Evolutionary conservation across 2,329 filamentous ascomycete species (phyloP).

Genomic region (Boeremia exigua): DNA sequence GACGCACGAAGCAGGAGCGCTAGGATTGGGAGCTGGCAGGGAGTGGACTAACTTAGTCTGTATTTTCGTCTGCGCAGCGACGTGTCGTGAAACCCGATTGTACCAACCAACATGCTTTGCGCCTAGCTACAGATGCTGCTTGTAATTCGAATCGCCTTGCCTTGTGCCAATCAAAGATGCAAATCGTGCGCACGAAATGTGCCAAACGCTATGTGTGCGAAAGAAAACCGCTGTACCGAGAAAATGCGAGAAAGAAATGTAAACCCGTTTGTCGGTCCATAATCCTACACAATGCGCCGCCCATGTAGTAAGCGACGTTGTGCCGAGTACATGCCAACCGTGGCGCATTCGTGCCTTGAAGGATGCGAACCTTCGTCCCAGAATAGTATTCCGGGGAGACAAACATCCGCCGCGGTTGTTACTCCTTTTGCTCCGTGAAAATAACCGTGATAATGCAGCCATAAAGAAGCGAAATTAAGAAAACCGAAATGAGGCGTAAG

Average conservation of each 20-base stretch:
- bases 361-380: constrained; percentile 11
- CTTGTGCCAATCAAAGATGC: constrained; percentile 8
- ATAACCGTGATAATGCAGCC: constrained; percentile 14
- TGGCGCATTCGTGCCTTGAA: constrained; percentile 7
- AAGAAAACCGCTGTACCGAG: constrained; percentile 12
- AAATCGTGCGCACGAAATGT: background rate
- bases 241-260: constrained; percentile 14
- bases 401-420: constrained; percentile 1
- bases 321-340: constrained; percentile 28
- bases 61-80: constrained; percentile 26
- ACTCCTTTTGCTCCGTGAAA: constrained; percentile 12
- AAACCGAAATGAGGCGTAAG: constrained; percentile 1
- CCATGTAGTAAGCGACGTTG: constrained; percentile 19
- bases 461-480: constrained; percentile 12
- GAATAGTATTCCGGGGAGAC: constrained; percentile 6
- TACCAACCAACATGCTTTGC: constrained; percentile 9
- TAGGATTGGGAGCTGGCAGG: constrained; percentile 5
- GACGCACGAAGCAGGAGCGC: constrained; percentile 10
- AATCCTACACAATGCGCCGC: constrained; percentile 16
- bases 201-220: constrained; percentile 17
- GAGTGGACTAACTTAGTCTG: constrained; percentile 19
- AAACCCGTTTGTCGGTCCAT: constrained; percentile 10
- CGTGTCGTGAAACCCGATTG: constrained; percentile 32
- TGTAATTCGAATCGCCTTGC: constrained; percentile 26
- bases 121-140: constrained; percentile 14